Conservation (phyloP, 1,284 basidiomycete genomes). For the Rhodotorula sp. region DNA sequence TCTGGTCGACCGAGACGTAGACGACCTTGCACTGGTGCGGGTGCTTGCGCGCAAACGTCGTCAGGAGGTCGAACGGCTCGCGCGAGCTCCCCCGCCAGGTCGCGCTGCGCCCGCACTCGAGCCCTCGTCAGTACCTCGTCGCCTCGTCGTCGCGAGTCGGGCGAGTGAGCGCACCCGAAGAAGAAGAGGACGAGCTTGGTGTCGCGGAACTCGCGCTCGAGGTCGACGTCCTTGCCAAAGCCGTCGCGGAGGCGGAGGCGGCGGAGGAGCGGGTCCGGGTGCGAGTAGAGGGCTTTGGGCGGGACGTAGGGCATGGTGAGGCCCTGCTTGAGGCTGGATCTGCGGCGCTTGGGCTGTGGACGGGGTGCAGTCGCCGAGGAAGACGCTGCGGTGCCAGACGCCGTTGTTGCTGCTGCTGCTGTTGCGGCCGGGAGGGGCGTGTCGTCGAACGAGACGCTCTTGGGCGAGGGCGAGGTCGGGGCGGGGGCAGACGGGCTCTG, state of each 20-base stretch:
- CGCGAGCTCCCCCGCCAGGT: constrained; percentile 27
- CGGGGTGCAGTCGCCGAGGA: neutral
- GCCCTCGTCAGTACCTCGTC: neutral
- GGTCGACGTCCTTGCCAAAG: constrained; percentile 46
- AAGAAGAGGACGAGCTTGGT: constrained; percentile 51
- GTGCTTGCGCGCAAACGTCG: constrained; percentile 45
- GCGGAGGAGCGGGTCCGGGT: constrained; percentile 51
- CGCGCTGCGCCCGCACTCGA: constrained; percentile 17
- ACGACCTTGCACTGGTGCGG: constrained; percentile 50
- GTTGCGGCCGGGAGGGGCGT: neutral
- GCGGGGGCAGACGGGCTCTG: neutral
- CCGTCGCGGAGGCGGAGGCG: constrained; percentile 49
- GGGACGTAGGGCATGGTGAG: constrained; percentile 45
- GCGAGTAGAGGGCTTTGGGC: constrained; percentile 47
- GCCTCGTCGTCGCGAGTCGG: neutral
- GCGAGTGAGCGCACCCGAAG: constrained; percentile 48
- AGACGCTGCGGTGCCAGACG: neutral
- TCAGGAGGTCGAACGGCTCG: constrained; percentile 41
- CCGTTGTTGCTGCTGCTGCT: neutral
- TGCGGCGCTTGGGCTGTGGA: constrained; percentile 21
- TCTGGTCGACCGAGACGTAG: constrained; percentile 51
- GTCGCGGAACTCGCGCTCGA: constrained; percentile 46
- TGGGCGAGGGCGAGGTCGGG: neutral
- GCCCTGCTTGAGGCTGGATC: constrained; percentile 48
- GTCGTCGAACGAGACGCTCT: constrained; percentile 11